Conservation (phyloP, 2,329 filamentous ascomycete genomes). For the Calonectria fujianensis region DNA sequence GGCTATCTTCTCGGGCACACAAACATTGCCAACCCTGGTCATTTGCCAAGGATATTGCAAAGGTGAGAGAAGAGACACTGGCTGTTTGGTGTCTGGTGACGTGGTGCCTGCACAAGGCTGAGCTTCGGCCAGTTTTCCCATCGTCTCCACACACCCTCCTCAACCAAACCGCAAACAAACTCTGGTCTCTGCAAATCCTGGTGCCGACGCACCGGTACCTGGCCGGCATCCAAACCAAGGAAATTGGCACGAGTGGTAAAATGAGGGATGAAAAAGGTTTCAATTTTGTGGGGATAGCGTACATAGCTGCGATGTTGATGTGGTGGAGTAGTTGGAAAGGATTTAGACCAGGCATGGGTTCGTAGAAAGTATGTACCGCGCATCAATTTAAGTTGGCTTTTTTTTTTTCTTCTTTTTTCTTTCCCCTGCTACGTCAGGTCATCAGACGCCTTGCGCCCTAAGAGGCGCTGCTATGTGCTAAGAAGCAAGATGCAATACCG, state of each 20-base stretch:
- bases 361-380: background rate
- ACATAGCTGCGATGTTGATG: background rate
- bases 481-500: background rate
- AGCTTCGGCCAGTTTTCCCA: background rate
- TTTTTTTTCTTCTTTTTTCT: background rate
- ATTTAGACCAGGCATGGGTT: background rate
- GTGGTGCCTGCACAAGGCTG: constrained; percentile 18
- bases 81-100: background rate
- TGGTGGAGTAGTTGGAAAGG: background rate
- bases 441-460: background rate
- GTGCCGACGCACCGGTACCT: background rate
- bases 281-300: background rate
- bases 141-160: background rate
- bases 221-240: background rate
- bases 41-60: constrained; percentile 6
- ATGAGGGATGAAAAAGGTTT: background rate
- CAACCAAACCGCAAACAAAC: background rate
- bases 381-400: background rate
- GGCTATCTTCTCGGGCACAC: constrained; percentile 25
- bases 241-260: background rate
- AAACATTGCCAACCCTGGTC: background rate
- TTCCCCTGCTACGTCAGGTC: background rate
- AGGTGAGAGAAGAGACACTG: background rate
- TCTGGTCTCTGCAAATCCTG: background rate
- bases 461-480: background rate